These are phyloP conservation scores for Halenospora varia DNA, from an alignment of 495 filamentous ascomycete species.

Conservation along the genomic window DNA sequence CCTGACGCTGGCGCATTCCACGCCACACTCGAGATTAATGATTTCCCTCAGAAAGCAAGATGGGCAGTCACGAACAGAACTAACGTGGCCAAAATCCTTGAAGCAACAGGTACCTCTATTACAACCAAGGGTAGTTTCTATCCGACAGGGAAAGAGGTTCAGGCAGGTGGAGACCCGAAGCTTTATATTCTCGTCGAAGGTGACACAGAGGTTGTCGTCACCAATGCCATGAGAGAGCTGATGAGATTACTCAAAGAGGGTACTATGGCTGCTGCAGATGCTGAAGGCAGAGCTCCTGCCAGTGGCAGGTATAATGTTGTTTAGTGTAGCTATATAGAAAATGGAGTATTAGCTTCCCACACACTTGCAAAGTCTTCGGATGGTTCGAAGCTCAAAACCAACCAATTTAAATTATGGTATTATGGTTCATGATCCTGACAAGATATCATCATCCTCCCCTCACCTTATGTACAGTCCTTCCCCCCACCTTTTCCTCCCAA, in stretches of 20 bases:
- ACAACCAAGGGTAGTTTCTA: constrained; percentile 97
- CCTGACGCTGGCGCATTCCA: constrained; percentile 97
- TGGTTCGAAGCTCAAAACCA: neutral
- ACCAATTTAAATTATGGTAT: neutral
- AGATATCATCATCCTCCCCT: neutral
- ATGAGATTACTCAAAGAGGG: constrained; percentile 86
- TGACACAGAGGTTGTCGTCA: constrained; percentile 89
- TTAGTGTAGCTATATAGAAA: constrained; percentile 3
- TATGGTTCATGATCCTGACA: no score
- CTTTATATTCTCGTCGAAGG: constrained; percentile 97
- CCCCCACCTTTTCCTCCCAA: neutral
- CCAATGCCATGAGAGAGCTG: constrained; percentile 86
- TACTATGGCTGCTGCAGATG: constrained; percentile 85
- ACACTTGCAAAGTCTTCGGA: no score
- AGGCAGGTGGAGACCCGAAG: constrained; percentile 72
- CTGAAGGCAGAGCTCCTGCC: constrained; percentile 71
- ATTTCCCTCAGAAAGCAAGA: constrained; percentile 97
- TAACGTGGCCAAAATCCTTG: constrained; percentile 97
- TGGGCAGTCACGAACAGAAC: constrained; percentile 99
- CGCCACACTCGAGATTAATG: constrained; percentile 97
- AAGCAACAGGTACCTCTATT: constrained; percentile 91
- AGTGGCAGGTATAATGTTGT: constrained; percentile 90
- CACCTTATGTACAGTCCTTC: neutral
- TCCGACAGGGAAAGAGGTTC: constrained; percentile 72
- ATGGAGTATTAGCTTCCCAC: neutral